phyloP scores from a whole-genome alignment of 176 grass and related monocot species.

The Carex myosuroides region DNA sequence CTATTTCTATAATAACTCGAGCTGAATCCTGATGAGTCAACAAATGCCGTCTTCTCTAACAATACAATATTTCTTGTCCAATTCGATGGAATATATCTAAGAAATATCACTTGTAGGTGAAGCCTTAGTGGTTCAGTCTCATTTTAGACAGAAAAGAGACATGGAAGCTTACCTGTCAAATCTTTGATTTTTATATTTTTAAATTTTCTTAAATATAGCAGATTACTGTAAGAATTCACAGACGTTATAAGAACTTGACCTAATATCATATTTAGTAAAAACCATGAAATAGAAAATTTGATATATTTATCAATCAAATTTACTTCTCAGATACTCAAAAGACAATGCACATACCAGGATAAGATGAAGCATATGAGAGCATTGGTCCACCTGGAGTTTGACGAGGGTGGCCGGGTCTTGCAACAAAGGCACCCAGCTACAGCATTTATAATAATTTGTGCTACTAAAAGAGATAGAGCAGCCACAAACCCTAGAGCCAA shows the following conservation, averaged over 20 bases:
- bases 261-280: neutral
- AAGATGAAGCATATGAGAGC: conserved; percentile 36
- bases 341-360: conserved; percentile 35
- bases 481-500: conserved; percentile 27
- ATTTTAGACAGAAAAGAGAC: neutral
- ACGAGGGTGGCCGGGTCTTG: conserved; percentile 28
- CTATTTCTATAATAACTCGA: neutral
- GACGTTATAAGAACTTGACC: neutral
- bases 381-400: conserved; percentile 27
- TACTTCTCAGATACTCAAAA: neutral
- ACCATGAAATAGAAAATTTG: neutral
- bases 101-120: neutral
- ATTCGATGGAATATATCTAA: neutral
- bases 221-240: neutral
- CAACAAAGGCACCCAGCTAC: conserved; percentile 46
- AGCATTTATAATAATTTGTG: conserved; percentile 38
- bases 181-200: neutral
- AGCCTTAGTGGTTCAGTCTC: neutral
- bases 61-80: neutral
- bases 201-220: neutral
- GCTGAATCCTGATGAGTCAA: neutral
- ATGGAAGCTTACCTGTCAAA: neutral
- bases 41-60: neutral
- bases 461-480: conserved; percentile 31
- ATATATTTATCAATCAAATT: neutral